These are phyloP conservation scores for Corinectria fuckeliana DNA, from an alignment of 2,329 filamentous ascomycete species.

Conservation along the genomic window DNA sequence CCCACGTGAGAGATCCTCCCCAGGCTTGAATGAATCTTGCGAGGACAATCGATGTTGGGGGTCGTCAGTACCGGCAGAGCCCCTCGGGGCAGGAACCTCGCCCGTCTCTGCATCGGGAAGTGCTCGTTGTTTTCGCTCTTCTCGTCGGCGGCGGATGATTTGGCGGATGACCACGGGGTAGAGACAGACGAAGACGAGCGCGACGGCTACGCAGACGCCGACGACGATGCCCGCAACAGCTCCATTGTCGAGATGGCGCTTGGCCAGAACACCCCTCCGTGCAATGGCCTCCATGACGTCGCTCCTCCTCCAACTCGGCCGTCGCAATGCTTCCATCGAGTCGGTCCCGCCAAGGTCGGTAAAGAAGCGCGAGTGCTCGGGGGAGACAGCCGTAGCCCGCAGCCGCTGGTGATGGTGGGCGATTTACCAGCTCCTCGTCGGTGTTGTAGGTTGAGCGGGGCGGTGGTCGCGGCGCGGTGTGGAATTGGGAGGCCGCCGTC, in stretches of 20 bases:
- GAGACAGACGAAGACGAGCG: conserved; percentile 46
- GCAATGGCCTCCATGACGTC: conserved; percentile 30
- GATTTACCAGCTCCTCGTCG: conserved; percentile 22
- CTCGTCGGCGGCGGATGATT: conserved; percentile 36
- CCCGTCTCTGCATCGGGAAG: conserved; percentile 38
- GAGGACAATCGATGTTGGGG: conserved; percentile 44
- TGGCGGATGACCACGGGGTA: conserved; percentile 48
- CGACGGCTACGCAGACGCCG: conserved; percentile 43
- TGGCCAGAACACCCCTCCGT: conserved; percentile 28
- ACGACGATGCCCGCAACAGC: conserved; percentile 48
- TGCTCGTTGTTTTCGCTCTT: conserved; percentile 31
- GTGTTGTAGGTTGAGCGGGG: conserved; percentile 28
- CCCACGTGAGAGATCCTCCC: conserved; percentile 40
- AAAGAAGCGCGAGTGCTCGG: conserved; percentile 8
- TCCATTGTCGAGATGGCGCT: conserved; percentile 43
- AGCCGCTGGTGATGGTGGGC: conserved; percentile 21
- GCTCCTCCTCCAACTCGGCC: conserved; percentile 31
- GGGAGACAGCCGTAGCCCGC: conserved; percentile 24
- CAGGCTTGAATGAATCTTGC: conserved; percentile 45
- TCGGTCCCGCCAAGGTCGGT: conserved; percentile 16
- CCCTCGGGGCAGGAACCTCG: conserved; percentile 25
- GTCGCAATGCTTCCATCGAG: conserved; percentile 33
- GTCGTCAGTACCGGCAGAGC: conserved; percentile 22
- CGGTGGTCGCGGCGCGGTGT: conserved; percentile 21
- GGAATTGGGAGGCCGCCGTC: conserved; percentile 37